phyloP scores from a whole-genome alignment of 73 alveolate genomes.

The Chromera velia region DNA sequence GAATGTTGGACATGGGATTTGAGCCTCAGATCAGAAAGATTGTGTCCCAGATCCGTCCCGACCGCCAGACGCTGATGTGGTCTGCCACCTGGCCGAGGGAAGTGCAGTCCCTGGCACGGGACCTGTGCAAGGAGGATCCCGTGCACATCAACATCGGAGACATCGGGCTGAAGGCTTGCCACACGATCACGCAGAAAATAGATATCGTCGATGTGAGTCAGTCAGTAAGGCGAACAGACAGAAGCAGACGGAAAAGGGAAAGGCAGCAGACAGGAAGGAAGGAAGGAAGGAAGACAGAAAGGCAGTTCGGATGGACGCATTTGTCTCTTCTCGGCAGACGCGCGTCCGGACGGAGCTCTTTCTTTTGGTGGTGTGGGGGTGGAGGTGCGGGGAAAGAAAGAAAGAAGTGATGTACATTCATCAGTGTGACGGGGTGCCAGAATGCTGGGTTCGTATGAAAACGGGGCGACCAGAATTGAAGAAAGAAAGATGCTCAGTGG shows the following conservation, averaged over 20 bases:
- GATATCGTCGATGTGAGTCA: slow-evolving; percentile 48
- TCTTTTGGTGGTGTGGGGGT: no score
- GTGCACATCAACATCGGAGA: slow-evolving; percentile 31
- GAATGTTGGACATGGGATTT: slow-evolving; percentile 68
- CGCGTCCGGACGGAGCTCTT: no score
- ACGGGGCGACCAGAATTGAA: no score
- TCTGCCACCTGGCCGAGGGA: slow-evolving; percentile 70
- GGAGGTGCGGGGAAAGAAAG: no score
- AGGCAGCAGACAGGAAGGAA: slow-evolving; percentile 18
- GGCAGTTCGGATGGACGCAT: no score
- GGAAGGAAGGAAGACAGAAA: background rate
- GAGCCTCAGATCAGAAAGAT: slow-evolving; percentile 57
- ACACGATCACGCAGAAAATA: slow-evolving; percentile 49
- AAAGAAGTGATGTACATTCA: no score
- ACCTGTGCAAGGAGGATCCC: slow-evolving; percentile 48
- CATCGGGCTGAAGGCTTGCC: slow-evolving; percentile 17
- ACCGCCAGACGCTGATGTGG: slow-evolving; percentile 66
- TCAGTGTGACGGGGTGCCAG: no score
- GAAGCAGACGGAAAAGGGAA: background rate
- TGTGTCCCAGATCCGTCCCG: slow-evolving; percentile 54
- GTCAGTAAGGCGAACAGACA: background rate
- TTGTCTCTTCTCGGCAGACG: no score
- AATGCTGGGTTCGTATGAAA: no score
- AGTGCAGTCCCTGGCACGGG: slow-evolving; percentile 55
- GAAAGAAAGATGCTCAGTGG: no score